These are phyloP conservation scores for Panicum virgatum DNA, from an alignment of 202 grass and related monocot species.

Conservation along the genomic window DNA sequence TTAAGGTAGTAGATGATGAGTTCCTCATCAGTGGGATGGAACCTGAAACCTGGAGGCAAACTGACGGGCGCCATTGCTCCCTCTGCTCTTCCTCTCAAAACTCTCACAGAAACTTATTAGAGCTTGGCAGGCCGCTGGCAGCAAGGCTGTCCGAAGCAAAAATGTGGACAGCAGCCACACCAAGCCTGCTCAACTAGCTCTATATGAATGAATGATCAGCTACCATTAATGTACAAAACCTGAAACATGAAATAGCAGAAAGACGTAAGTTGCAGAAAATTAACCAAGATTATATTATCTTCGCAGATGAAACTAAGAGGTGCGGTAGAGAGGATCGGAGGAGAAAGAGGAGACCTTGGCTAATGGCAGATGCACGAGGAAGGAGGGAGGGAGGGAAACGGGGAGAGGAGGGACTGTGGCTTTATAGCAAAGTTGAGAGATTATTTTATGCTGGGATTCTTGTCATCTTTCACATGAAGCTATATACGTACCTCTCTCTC, in stretches of 20 bases:
- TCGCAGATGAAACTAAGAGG: not conserved
- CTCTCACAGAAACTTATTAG: slow-evolving; percentile 33
- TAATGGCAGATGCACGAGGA: slow-evolving; percentile 39
- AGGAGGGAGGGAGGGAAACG: slow-evolving; percentile 53
- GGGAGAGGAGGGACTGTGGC: slow-evolving; percentile 27
- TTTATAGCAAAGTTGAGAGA: slow-evolving; percentile 64
- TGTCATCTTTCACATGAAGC: slow-evolving; percentile 57
- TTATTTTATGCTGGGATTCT: slow-evolving; percentile 60
- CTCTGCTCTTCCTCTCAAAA: slow-evolving; percentile 39
- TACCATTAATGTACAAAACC: slow-evolving; percentile 58
- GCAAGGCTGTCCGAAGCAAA: slow-evolving; percentile 53
- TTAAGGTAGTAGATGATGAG: slow-evolving; percentile 96
- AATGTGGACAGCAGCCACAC: slow-evolving; percentile 55
- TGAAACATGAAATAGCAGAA: slow-evolving; percentile 42
- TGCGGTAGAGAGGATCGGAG: not conserved
- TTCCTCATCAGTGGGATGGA: slow-evolving; percentile 92
- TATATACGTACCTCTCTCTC: slow-evolving; percentile 12
- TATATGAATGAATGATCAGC: slow-evolving; percentile 48
- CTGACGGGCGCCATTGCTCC: slow-evolving; percentile 70
- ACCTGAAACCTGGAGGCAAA: slow-evolving; percentile 90
- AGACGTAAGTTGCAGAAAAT: slow-evolving; percentile 2
- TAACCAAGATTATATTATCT: slow-evolving; percentile 21
- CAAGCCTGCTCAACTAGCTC: slow-evolving; percentile 39
- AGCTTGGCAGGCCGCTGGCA: slow-evolving; percentile 21
- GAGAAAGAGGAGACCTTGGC: slow-evolving; percentile 25